Conservation (phyloP, 345 rosid genomes). For the Durio zibethinus region DNA sequence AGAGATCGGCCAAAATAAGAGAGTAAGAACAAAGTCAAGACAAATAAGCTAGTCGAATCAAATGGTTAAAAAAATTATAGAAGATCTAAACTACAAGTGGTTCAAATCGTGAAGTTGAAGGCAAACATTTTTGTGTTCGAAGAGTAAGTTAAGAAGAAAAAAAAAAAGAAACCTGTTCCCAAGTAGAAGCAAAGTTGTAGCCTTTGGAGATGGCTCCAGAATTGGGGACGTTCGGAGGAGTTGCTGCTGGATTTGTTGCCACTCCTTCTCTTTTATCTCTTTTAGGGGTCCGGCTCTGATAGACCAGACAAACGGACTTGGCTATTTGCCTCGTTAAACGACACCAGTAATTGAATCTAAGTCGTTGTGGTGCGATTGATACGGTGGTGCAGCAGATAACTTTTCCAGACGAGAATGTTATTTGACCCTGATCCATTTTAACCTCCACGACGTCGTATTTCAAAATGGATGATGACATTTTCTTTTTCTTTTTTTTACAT, state of each 20-base stretch:
- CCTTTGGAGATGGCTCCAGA: constrained; percentile 86
- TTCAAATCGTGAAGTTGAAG: constrained; percentile 6
- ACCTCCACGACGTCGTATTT: background rate
- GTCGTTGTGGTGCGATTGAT: background rate
- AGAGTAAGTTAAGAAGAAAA: constrained; percentile 6
- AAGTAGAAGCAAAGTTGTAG: constrained; percentile 88
- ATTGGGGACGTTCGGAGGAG: constrained; percentile 50
- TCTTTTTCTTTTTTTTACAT: too few species aligned
- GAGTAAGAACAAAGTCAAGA: background rate
- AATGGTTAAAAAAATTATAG: background rate
- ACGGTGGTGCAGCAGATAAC: constrained; percentile 20
- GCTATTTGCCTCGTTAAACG: constrained; percentile 2
- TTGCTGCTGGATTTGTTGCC: constrained; percentile 54
- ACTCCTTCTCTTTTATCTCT: constrained; percentile 23
- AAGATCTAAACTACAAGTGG: constrained; percentile 11
- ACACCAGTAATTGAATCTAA: background rate
- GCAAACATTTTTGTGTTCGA: background rate
- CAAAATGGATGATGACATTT: too few species aligned
- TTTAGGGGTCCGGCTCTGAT: background rate
- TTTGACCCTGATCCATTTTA: background rate
- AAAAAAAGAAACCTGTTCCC: constrained; percentile 75
- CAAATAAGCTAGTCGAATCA: background rate
- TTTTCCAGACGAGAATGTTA: background rate
- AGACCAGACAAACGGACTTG: background rate
- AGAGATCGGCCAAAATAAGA: constrained; percentile 18